Conservation (phyloP, 2,329 filamentous ascomycete genomes). For the Fusarium sp. region DNA sequence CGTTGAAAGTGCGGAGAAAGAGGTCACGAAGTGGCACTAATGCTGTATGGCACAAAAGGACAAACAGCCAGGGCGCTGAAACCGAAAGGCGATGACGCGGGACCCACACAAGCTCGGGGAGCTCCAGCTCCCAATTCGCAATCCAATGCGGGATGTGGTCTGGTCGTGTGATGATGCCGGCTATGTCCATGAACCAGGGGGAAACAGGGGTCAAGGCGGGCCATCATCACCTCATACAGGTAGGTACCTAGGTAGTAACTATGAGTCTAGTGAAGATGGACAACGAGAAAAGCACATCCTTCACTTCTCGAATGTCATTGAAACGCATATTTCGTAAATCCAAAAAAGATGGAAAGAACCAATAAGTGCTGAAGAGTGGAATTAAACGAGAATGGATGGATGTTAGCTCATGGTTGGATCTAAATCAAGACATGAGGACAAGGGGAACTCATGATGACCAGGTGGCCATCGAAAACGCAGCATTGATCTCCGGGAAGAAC, state of each 20-base stretch:
- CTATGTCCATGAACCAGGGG: slow-evolving; percentile 24
- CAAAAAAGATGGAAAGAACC: not conserved
- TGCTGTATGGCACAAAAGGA: slow-evolving; percentile 15
- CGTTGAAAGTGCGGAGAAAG: slow-evolving; percentile 44
- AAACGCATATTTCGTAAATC: not conserved
- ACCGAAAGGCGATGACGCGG: slow-evolving; percentile 4
- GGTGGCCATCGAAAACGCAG: not conserved
- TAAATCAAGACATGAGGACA: not conserved
- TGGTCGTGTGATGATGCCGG: slow-evolving; percentile 34
- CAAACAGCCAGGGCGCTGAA: slow-evolving; percentile 20
- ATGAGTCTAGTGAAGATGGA: not conserved
- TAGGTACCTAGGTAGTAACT: not conserved
- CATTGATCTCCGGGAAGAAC: not conserved
- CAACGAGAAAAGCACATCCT: slow-evolving; percentile 3
- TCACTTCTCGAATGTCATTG: slow-evolving; percentile 1
- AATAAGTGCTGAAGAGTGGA: not conserved
- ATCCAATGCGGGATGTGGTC: slow-evolving; percentile 32
- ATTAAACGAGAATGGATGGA: not conserved
- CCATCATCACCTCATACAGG: slow-evolving; percentile 25
- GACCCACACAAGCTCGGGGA: slow-evolving; percentile 48
- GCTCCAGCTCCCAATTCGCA: slow-evolving; percentile 43
- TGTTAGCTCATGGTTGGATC: slow-evolving; percentile 9
- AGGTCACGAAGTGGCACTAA: slow-evolving; percentile 31
- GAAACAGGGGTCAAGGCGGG: slow-evolving; percentile 20
- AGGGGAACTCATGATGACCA: slow-evolving; percentile 17